Evolutionary conservation across 768 basidiomycete genomes (phyloP).

Genomic region (Cystofilobasidium ferigula): DNA sequence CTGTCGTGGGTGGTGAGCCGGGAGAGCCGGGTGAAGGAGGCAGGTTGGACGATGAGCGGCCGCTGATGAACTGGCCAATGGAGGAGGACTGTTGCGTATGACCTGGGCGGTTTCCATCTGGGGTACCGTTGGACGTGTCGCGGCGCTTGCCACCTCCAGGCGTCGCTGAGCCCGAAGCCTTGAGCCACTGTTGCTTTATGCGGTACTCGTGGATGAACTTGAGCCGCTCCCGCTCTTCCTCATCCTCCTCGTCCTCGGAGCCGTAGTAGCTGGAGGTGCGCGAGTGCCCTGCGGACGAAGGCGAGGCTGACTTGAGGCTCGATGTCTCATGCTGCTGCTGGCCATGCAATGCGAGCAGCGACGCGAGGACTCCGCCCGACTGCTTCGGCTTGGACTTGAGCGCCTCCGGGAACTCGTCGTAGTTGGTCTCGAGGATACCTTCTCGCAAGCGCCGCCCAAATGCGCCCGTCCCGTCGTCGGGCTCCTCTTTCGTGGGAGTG

Average conservation of each 20-base stretch:
- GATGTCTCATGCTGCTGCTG: conserved; percentile 43
- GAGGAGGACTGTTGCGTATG: neutral
- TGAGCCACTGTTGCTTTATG: conserved; percentile 10
- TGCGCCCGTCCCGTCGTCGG: conserved; percentile 29
- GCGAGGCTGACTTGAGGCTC: neutral
- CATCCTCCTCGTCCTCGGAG: conserved; percentile 14
- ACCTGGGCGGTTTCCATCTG: neutral
- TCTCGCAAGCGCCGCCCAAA: conserved; percentile 26
- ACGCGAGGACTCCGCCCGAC: conserved; percentile 52
- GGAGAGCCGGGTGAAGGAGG: neutral
- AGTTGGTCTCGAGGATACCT: conserved; percentile 27
- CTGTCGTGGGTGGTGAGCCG: conserved; percentile 28
- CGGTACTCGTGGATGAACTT: conserved; percentile 22
- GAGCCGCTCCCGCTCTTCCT: conserved; percentile 21
- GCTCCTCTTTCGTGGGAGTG: conserved; percentile 7
- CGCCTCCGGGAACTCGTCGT: conserved; percentile 26
- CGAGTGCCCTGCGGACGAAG: conserved; percentile 2
- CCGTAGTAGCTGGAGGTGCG: conserved; percentile 2
- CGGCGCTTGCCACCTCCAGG: neutral
- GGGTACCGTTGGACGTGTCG: neutral
- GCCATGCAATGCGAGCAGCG: conserved; percentile 45
- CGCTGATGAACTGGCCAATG: neutral
- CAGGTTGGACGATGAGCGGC: neutral
- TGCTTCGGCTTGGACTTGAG: neutral
- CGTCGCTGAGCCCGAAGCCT: neutral